Evolutionary conservation across 371 early-diverging fungal genomes (phyloP).

Genomic region (Rhizopus microsporus): DNA sequence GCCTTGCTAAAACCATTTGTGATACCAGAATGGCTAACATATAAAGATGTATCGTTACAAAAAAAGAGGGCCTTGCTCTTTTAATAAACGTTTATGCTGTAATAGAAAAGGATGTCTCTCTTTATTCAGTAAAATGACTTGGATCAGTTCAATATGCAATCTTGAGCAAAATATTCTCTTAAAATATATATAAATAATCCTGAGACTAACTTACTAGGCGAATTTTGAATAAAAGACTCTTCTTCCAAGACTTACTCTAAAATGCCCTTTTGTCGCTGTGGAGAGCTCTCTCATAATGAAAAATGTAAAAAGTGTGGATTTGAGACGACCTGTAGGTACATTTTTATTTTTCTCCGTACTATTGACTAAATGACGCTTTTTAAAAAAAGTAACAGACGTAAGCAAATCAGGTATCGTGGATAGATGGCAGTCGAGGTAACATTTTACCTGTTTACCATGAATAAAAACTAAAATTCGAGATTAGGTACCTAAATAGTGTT

Average conservation of each 20-base stretch:
- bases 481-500: constrained; percentile 16
- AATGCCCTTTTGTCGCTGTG: constrained; percentile 47
- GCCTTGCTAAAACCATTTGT: constrained; percentile 16
- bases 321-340: constrained; percentile 17
- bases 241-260: background rate
- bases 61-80: constrained; percentile 11
- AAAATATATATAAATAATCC: background rate
- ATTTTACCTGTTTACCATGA: background rate
- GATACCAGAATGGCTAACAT: constrained; percentile 34
- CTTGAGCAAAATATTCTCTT: background rate
- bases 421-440: constrained; percentile 26
- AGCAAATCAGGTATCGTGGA: constrained; percentile 9
- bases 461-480: no score
- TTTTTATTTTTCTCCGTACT: background rate
- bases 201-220: background rate
- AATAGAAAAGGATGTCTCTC: background rate
- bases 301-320: constrained; percentile 38
- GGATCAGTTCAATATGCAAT: constrained; percentile 3
- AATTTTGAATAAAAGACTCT: no score
- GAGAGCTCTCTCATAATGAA: constrained; percentile 32
- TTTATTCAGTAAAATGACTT: background rate
- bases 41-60: constrained; percentile 1
- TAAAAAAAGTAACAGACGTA: constrained; percentile 1
- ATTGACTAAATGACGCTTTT: background rate
- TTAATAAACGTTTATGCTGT: background rate